Base-by-base conservation (phyloP, 2,329 filamentous ascomycete genomes). In the Pleomassaria siparia region DNA sequence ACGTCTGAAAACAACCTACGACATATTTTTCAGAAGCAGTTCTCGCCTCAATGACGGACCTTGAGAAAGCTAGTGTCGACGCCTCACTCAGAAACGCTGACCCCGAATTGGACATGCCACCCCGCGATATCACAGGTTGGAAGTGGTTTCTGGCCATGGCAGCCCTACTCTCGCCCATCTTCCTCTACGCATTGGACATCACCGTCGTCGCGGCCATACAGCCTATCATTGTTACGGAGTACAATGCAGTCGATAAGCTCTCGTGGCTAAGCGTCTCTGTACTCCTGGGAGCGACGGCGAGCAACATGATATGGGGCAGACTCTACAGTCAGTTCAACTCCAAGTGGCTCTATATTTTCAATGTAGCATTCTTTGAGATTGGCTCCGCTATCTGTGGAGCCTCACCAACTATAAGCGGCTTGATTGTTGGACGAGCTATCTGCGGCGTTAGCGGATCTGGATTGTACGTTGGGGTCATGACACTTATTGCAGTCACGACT, bases 361-460 rank as follows among this genome's bases (percentile, higher is more conserved):
- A 39, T 20, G 28, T 56, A 12, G 5, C 65, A 15, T 44, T 71
- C 18, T 70, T 72, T 46, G 49, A 59, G 46, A 59, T 53, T 24
- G 66, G 62, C 12, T 60, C 55, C 11, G 59, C 63, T 9, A 40
- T 69, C 9, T 63, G 57, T 47, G 64, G 61, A 30, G 51, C 53
- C 15, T 61, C 63, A 12, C 60, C 52, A 3, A 47, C 40, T 24
- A 66, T 69, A 39, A 50, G 59, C 13, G 50, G 58, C 13, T 24
- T 63, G 32, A 64, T 69, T 26, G 57, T 77, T 12, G 76, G 76
- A 4, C 67, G 76, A 6, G 73, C 67, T 15, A 62, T 77, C 26
- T 70, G 70, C 39, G 77, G 76, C 22, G 52, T 74, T 20, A 75
- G 76, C 5, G 76, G 74, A 1, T 59, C 60, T 5, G 76, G 74